A percentile compares a stretch with the other conserved stretches of the same genome.
Conservation (phyloP, 139 green algal genomes). For the Tetradesmus lagerheimii region DNA sequence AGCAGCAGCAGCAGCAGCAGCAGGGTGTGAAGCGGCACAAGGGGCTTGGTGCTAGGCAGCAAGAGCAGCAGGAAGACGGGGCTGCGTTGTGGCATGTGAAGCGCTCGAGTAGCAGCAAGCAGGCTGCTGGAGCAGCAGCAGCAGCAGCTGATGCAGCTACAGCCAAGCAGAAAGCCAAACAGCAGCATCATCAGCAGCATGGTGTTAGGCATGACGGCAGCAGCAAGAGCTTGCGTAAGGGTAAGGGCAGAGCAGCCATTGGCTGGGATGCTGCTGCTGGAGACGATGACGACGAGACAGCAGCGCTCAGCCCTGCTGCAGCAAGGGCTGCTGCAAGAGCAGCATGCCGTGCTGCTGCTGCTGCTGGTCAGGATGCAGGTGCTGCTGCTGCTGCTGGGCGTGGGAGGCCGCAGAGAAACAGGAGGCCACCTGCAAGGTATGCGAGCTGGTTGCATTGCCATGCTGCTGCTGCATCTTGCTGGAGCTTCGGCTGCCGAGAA, state of each 20-base stretch:
- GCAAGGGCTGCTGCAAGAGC: neutral
- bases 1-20: neutral
- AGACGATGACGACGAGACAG: too few species aligned
- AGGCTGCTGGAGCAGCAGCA: neutral
- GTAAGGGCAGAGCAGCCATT: neutral
- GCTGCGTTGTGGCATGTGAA: neutral
- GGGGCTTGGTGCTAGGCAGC: neutral
- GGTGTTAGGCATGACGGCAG: neutral
- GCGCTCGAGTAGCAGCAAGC: neutral
- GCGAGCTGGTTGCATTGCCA: neutral
- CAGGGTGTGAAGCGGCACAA: neutral
- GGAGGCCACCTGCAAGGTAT: neutral
- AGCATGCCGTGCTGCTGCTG: neutral
- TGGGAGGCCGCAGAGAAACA: neutral
- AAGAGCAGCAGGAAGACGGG: neutral
- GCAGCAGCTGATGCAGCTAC: constrained; percentile 1
- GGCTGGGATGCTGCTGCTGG: neutral
- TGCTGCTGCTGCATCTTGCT: too few species aligned
- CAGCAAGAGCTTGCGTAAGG: neutral
- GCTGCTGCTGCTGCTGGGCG: neutral
- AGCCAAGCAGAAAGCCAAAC: neutral
- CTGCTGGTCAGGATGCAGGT: constrained; percentile 1
- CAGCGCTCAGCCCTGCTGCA: neutral
- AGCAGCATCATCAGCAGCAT: constrained; percentile 27
- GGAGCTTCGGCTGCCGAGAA: too few species aligned